phyloP scores from a whole-genome alignment of 2,329 filamentous ascomycete species.

The Graphium sp. region DNA sequence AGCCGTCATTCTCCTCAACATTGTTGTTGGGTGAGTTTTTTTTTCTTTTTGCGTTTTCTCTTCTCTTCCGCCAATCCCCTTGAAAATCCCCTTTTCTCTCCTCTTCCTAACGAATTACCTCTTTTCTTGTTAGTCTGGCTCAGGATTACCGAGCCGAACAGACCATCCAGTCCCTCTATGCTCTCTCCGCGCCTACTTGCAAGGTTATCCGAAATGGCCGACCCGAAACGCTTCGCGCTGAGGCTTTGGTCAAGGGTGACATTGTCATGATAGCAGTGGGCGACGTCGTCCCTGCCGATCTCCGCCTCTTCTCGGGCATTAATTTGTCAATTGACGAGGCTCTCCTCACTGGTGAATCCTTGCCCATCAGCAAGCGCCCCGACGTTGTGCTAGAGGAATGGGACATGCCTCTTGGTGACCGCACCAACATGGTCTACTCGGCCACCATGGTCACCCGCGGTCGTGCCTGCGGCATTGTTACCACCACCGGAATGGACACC shows the following conservation, averaged over 20 bases:
- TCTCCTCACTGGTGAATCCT: conserved; percentile 56
- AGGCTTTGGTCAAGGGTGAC: conserved; percentile 47
- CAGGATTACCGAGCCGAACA: conserved; percentile 46
- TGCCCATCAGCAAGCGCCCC: conserved; percentile 51
- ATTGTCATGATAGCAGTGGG: conserved; percentile 45
- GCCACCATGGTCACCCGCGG: conserved; percentile 58
- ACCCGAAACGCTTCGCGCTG: conserved; percentile 33
- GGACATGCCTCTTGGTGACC: conserved; percentile 48
- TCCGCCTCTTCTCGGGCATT: conserved; percentile 47
- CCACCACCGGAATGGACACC: conserved; percentile 55
- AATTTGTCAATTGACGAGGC: conserved; percentile 66
- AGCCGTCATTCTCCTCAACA: conserved; percentile 50
- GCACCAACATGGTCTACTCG: conserved; percentile 54
- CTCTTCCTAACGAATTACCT: too few species aligned
- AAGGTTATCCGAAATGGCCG: conserved; percentile 38
- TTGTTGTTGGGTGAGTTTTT: conserved; percentile 41
- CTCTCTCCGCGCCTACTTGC: conserved; percentile 40
- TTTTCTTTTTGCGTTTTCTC: conserved; percentile 1
- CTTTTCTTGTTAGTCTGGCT: conserved; percentile 4
- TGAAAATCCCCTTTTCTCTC: background rate
- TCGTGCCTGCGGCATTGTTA: conserved; percentile 50
- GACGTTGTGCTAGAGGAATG: conserved; percentile 32
- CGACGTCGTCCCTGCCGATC: conserved; percentile 54
- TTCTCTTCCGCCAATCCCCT: background rate
- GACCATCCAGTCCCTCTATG: conserved; percentile 43